These are phyloP conservation scores for Lasiodiplodia gonubiensis DNA, from an alignment of 2,329 filamentous ascomycete species.

Conservation along the genomic window DNA sequence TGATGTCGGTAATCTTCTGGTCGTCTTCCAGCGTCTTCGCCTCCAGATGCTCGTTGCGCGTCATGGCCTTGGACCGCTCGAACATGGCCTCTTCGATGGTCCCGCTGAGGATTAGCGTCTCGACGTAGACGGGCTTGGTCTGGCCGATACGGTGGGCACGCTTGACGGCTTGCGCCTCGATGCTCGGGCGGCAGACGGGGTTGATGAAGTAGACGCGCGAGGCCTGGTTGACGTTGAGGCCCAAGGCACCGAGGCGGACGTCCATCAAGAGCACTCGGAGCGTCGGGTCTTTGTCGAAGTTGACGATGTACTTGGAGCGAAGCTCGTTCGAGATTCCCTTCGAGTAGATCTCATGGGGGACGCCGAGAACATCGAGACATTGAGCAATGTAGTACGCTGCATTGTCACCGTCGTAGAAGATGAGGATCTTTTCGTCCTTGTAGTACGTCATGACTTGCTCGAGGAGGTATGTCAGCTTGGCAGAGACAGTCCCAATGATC, in stretches of 20 bases:
- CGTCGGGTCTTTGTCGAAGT: slow-evolving; percentile 72
- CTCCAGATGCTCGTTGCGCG: slow-evolving; percentile 61
- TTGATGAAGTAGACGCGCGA: slow-evolving; percentile 89
- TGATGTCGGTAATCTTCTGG: slow-evolving; percentile 62
- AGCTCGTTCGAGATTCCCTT: slow-evolving; percentile 65
- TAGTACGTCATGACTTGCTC: slow-evolving; percentile 73
- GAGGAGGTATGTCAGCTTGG: slow-evolving; percentile 85
- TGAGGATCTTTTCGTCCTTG: slow-evolving; percentile 78
- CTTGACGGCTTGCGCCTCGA: slow-evolving; percentile 91
- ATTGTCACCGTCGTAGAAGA: slow-evolving; percentile 92
- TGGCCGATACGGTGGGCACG: slow-evolving; percentile 89
- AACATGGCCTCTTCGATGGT: slow-evolving; percentile 88
- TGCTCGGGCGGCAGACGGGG: slow-evolving; percentile 80
- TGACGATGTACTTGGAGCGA: slow-evolving; percentile 75
- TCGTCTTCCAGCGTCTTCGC: slow-evolving; percentile 66
- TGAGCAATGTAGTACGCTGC: slow-evolving; percentile 85
- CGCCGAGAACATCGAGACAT: slow-evolving; percentile 73
- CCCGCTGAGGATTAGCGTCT: slow-evolving; percentile 79
- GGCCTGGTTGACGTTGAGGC: slow-evolving; percentile 81
- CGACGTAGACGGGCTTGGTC: slow-evolving; percentile 76
- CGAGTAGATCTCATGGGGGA: slow-evolving; percentile 71
- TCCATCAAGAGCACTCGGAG: slow-evolving; percentile 89
- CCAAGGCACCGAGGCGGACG: slow-evolving; percentile 85
- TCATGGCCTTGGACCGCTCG: slow-evolving; percentile 75
- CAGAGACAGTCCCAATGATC: slow-evolving; percentile 80